Evolutionary conservation across 2,329 filamentous ascomycete species (phyloP).

Genomic region (Scedosporium minutisporum): DNA sequence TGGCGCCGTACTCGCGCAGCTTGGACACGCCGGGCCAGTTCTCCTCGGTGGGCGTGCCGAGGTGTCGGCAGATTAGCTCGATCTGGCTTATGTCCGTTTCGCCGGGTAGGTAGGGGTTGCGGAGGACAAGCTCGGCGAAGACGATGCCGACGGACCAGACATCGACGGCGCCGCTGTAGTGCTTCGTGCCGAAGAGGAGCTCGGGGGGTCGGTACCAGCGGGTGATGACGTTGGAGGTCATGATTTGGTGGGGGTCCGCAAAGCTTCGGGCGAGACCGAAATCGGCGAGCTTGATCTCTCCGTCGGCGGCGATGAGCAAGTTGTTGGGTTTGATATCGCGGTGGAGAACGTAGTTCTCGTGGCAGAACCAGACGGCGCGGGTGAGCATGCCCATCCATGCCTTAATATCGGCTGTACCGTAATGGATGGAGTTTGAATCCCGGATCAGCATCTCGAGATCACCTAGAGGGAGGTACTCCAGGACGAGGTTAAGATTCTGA

Average conservation of each 20-base stretch:
- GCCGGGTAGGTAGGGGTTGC: slow-evolving; percentile 74
- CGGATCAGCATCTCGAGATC: slow-evolving; percentile 92
- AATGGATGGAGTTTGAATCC: slow-evolving; percentile 67
- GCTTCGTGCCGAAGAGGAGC: slow-evolving; percentile 78
- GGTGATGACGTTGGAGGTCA: slow-evolving; percentile 94
- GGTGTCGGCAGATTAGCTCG: slow-evolving; percentile 68
- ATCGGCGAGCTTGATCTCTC: slow-evolving; percentile 92
- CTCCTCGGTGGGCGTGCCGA: slow-evolving; percentile 86
- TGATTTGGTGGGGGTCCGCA: slow-evolving; percentile 75
- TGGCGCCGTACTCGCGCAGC: slow-evolving; percentile 65
- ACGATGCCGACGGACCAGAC: slow-evolving; percentile 91
- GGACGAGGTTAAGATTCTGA: slow-evolving; percentile 90
- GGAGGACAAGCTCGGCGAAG: slow-evolving; percentile 80
- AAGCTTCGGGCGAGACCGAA: slow-evolving; percentile 89
- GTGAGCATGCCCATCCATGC: slow-evolving; percentile 98
- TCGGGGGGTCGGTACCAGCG: slow-evolving; percentile 95
- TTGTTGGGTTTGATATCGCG: slow-evolving; percentile 99
- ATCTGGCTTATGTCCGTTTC: slow-evolving; percentile 83
- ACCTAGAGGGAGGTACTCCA: slow-evolving; percentile 88
- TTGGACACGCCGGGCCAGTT: slow-evolving; percentile 89
- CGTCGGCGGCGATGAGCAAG: slow-evolving; percentile 83
- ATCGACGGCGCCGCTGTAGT: slow-evolving; percentile 86
- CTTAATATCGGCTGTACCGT: slow-evolving; percentile 86
- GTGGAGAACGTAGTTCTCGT: slow-evolving; percentile 87
- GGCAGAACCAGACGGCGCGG: slow-evolving; percentile 90